phyloP scores from a whole-genome alignment of 2,329 filamentous ascomycete genomes.

The Fusarium equiseti region DNA sequence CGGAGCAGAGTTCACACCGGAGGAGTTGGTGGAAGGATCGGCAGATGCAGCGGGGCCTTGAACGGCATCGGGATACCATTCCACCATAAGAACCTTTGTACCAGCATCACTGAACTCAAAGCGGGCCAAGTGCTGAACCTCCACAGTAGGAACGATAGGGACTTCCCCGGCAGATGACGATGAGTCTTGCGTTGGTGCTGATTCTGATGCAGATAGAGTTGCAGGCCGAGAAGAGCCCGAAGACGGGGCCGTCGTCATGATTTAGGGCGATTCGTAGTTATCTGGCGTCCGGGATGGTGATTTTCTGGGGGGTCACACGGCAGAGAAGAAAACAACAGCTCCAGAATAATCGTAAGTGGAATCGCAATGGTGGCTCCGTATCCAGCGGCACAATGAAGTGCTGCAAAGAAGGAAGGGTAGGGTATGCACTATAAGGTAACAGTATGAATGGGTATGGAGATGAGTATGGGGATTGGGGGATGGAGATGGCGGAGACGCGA shows the following conservation, averaged over 20 bases:
- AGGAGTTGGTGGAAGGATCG: conserved; percentile 17
- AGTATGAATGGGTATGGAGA: conserved; percentile 11
- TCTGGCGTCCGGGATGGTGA: conserved; percentile 1
- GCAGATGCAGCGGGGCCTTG: conserved; percentile 34
- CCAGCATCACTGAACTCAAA: conserved; percentile 92
- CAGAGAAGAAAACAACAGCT: conserved; percentile 19
- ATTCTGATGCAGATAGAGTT: conserved; percentile 18
- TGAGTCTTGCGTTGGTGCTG: conserved; percentile 5
- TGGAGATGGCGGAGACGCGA: conserved; percentile 24
- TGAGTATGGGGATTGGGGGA: conserved; percentile 10
- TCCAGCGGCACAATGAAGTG: conserved; percentile 10
- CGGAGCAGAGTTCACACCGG: conserved; percentile 24
- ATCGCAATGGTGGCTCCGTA: conserved; percentile 13
- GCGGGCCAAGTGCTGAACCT: conserved; percentile 65
- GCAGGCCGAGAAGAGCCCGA: conserved; percentile 52
- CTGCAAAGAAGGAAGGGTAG: neutral
- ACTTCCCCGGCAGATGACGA: conserved; percentile 32
- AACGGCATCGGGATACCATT: conserved; percentile 73
- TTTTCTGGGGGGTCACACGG: conserved; percentile 14
- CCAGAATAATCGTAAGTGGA: conserved; percentile 12
- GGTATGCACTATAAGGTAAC: conserved; percentile 1
- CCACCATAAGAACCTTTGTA: conserved; percentile 92
- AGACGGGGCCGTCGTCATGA: conserved; percentile 47
- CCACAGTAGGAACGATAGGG: conserved; percentile 43
- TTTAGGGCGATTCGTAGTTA: conserved; percentile 29